Conservation (phyloP, 495 filamentous ascomycete genomes). For the Chaetomium cochliodes region DNA sequence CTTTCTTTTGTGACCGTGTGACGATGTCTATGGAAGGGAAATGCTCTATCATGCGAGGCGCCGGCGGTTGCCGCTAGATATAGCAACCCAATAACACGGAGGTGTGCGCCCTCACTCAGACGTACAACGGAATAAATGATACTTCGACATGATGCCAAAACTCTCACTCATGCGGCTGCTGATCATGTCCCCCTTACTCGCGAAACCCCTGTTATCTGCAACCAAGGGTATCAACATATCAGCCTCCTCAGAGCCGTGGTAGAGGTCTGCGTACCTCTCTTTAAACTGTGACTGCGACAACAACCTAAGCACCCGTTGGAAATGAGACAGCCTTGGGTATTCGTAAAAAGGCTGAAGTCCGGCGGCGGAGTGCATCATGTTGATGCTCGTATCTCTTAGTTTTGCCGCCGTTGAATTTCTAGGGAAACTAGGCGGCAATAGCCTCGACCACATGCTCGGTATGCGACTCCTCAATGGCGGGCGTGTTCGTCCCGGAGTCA, state of each 20-base stretch:
- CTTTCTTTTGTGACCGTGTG: neutral
- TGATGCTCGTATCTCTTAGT: neutral
- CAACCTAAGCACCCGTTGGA: neutral
- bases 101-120: neutral
- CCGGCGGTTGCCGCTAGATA: neutral
- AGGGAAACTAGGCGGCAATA: neutral
- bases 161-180: conserved; percentile 1
- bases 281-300: neutral
- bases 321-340: neutral
- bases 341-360: too few species aligned
- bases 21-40: conserved; percentile 4
- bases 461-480: neutral
- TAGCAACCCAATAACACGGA: neutral
- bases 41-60: conserved; percentile 9
- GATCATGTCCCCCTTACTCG: neutral
- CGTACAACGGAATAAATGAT: neutral
- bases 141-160: conserved; percentile 3
- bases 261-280: neutral
- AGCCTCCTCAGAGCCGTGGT: too few species aligned
- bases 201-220: neutral
- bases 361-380: neutral
- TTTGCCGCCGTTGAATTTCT: neutral
- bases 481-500: conserved; percentile 5
- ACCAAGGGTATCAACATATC: neutral
- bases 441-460: neutral